phyloP scores from a whole-genome alignment of 23 red algal species.

The Agarophyton chilense region DNA sequence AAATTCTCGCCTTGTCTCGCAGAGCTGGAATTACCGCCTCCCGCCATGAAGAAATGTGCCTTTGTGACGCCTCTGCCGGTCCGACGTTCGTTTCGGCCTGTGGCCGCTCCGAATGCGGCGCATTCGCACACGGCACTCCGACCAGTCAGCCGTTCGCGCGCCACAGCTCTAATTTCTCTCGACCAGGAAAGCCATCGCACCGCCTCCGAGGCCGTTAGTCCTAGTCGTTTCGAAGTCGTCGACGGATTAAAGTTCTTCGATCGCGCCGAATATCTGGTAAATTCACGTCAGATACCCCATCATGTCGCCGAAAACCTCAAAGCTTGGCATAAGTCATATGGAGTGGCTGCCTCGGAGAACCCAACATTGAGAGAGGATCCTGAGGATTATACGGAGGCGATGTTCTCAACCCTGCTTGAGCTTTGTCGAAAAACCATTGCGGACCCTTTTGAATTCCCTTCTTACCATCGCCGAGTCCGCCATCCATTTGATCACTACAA shows the following conservation, averaged over 20 bases:
- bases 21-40: neutral
- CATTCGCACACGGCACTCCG: neutral
- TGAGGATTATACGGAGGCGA: constrained; percentile 58
- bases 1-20: no score
- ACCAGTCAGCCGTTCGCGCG: neutral
- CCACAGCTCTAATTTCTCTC: constrained; percentile 1
- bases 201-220: neutral
- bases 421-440: constrained; percentile 49
- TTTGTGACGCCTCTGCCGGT: neutral
- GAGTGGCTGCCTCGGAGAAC: constrained; percentile 19
- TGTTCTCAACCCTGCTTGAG: constrained; percentile 94
- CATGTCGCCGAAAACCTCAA: constrained; percentile 16
- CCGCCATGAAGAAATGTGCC: neutral
- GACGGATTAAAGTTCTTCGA: constrained; percentile 52
- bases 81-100: neutral
- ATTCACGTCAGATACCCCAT: neutral
- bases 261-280: constrained; percentile 22
- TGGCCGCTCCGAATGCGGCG: neutral
- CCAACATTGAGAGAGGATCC: constrained; percentile 32
- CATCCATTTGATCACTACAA: constrained; percentile 89
- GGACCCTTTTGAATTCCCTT: constrained; percentile 60
- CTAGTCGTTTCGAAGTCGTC: constrained; percentile 11
- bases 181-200: neutral
- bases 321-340: constrained; percentile 69
- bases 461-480: constrained; percentile 79